Percentiles rank a stretch among this genome's conserved stretches.
These are phyloP conservation scores for Acacia crassicarpa DNA, from an alignment of 306 rosid genomes.

Conservation along the genomic window DNA sequence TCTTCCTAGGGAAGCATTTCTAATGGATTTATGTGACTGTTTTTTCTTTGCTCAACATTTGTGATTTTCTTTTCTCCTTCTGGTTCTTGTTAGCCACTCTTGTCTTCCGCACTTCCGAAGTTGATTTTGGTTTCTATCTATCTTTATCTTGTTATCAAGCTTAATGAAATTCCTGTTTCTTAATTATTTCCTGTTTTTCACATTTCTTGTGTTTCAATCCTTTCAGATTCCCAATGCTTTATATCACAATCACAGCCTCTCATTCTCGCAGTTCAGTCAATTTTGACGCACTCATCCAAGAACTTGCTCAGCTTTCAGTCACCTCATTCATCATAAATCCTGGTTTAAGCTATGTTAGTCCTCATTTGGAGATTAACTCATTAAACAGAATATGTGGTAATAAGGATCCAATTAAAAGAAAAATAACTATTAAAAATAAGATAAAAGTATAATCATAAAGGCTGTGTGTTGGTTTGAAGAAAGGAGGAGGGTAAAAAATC, in stretches of 20 bases:
- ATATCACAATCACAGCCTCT: neutral
- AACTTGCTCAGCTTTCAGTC: too few species aligned
- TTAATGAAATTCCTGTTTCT: neutral
- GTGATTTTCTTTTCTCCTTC: neutral
- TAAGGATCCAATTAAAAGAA: too few species aligned
- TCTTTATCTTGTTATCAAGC: conserved; percentile 18
- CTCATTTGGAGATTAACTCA: too few species aligned
- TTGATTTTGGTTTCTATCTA: conserved; percentile 27
- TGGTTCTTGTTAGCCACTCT: neutral
- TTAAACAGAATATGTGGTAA: too few species aligned
- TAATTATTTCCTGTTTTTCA: neutral
- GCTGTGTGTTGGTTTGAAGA: too few species aligned
- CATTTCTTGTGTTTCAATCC: conserved; percentile 11
- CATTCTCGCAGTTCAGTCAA: neutral
- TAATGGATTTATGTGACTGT: neutral
- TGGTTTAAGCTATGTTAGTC: too few species aligned
- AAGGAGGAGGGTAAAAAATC: too few species aligned
- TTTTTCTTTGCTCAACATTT: neutral
- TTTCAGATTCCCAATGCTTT: neutral
- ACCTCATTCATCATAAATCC: too few species aligned
- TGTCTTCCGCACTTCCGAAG: neutral
- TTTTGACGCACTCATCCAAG: too few species aligned
- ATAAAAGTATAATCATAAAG: neutral
- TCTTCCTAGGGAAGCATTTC: neutral
- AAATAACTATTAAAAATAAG: too few species aligned